Evolutionary conservation across 352 stramenopile species (phyloP).

Genomic region (Globisporangium nodosum): DNA sequence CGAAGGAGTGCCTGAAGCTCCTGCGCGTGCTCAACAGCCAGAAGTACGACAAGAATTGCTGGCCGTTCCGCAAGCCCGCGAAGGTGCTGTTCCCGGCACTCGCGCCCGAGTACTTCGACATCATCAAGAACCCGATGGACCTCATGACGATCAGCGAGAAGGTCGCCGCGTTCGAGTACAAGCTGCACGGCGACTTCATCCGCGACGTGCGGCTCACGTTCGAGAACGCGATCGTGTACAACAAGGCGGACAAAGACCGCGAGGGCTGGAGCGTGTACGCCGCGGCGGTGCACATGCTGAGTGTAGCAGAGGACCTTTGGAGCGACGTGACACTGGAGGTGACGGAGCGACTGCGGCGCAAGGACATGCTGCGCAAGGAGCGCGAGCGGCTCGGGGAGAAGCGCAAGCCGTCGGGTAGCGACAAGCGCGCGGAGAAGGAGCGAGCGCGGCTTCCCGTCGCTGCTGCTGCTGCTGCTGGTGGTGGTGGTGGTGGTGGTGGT

Average conservation of each 20-base stretch:
- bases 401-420: slow-evolving; percentile 27
- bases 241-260: slow-evolving; percentile 71
- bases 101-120: slow-evolving; percentile 71
- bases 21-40: slow-evolving; percentile 78
- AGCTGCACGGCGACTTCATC: slow-evolving; percentile 79
- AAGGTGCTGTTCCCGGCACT: slow-evolving; percentile 67
- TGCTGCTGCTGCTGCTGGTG: too few species aligned
- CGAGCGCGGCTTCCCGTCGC: slow-evolving; percentile 6
- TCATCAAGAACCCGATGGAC: slow-evolving; percentile 82
- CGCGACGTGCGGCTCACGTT: slow-evolving; percentile 75
- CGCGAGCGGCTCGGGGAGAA: slow-evolving; percentile 54
- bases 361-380: slow-evolving; percentile 69
- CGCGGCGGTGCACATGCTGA: slow-evolving; percentile 66
- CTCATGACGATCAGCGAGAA: slow-evolving; percentile 70
- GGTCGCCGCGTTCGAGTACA: slow-evolving; percentile 64
- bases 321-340: slow-evolving; percentile 78
- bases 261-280: slow-evolving; percentile 80
- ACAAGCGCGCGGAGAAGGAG: slow-evolving; percentile 19
- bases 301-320: slow-evolving; percentile 71
- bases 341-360: slow-evolving; percentile 58
- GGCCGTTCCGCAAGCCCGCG: slow-evolving; percentile 81
- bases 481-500: neutral
- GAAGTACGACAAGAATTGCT: slow-evolving; percentile 85
- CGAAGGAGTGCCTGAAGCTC: slow-evolving; percentile 76
- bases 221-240: slow-evolving; percentile 81